Base-by-base conservation (phyloP, 805 yeast genomes). In the Starmera amethionina region DNA sequence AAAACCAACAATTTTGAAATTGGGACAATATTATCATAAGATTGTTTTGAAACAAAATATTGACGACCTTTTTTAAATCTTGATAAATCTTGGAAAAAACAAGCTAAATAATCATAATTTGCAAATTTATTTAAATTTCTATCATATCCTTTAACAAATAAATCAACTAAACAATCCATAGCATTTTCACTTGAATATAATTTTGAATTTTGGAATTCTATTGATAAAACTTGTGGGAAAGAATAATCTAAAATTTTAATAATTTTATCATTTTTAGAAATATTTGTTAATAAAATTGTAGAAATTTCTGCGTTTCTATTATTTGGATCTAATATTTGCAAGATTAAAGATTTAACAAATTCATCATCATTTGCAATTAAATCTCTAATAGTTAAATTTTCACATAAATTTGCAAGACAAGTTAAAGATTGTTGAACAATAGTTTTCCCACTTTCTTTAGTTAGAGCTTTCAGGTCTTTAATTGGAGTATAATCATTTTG, bases 31-130 rank as follows among this genome's bases (percentile, higher is more conserved):
- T 62, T 66, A 55, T 87, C 96, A 54, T 86, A 86, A 5, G 56
- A 69, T 62, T 84, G 95, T 48, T 71, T 68, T 2, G 80, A 72
- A 35, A 81, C 73, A 52, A 88, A 86, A 60, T 87, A 88, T 36
- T 73, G 70, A 58, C 96, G 75, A n/a, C 90, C 90, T 40, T 62
- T 60, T 30, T 65, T 63, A 51, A 80, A 82, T 49, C 96, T 74
- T 2, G 97, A 86, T 36, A 87, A 66, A 56, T 90, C 97, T 12
- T 95, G 89, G 61, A 93, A 89, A 56, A 86, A 86, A 58, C 80
- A 87, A 2, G 95, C 73, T 46, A 93, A 66, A 57, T 85, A 89
- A 58, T 89, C 96, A 53, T 63, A 90, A 49, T 75, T 73, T 3
- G 95, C 93, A 50, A 67, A 71, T 52, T 72, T 73, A 64, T 86